Evolutionary conservation across 371 early-diverging fungal species (phyloP).

Genomic region (Coemansia sp.): DNA sequence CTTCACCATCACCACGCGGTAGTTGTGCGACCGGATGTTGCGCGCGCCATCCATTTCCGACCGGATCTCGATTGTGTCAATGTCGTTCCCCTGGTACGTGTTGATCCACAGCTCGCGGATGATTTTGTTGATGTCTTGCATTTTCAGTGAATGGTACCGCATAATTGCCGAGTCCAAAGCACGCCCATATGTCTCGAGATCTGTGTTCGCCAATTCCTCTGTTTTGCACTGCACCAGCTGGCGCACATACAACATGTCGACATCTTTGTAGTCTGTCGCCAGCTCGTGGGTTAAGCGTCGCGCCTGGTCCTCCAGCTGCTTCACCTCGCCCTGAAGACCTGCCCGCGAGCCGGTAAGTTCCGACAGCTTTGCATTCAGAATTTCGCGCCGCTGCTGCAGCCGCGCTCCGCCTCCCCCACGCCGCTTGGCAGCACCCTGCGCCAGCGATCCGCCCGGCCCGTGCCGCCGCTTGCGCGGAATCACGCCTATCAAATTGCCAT

Average conservation of each 20-base stretch:
- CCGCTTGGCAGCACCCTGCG: constrained; percentile 5
- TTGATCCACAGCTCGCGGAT: constrained; percentile 97
- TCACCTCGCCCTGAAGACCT: constrained; percentile 77
- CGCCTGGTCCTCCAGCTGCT: constrained; percentile 77
- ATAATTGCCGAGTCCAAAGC: constrained; percentile 92
- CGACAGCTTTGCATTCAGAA: constrained; percentile 35
- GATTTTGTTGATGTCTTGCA: constrained; percentile 97
- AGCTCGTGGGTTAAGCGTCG: constrained; percentile 63
- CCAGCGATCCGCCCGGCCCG: neutral
- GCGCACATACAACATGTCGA: constrained; percentile 65
- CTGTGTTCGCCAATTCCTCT: constrained; percentile 71
- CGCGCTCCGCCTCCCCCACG: constrained; percentile 17
- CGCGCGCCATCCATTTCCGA: constrained; percentile 77
- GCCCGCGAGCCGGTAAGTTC: constrained; percentile 56
- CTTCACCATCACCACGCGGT: constrained; percentile 98
- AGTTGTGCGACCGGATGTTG: constrained; percentile 80
- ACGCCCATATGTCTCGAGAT: constrained; percentile 84
- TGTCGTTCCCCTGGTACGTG: constrained; percentile 97
- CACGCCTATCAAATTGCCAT: neutral
- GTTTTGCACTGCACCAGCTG: constrained; percentile 72
- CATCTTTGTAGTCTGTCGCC: constrained; percentile 71
- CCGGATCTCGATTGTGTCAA: constrained; percentile 93
- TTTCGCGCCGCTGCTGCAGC: constrained; percentile 32
- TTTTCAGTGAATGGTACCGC: constrained; percentile 93
- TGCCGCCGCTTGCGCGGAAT: constrained; percentile 32